These are phyloP conservation scores for Phialemoniopsis sp. DNA, from an alignment of 2,329 filamentous ascomycete genomes.

Conservation along the genomic window DNA sequence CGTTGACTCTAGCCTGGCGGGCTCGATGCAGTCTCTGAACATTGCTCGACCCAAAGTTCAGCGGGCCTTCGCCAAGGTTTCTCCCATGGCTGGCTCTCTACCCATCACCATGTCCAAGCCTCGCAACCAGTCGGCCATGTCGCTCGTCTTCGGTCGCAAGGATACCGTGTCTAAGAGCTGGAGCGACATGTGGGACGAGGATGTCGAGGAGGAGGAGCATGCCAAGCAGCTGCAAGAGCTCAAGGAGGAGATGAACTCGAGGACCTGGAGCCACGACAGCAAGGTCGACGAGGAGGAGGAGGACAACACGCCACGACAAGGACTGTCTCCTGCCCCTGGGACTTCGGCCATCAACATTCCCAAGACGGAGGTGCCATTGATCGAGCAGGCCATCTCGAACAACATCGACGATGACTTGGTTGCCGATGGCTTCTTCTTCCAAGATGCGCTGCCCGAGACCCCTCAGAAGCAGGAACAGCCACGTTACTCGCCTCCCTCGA, in stretches of 20 bases:
- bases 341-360: constrained; percentile 31
- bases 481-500: constrained; percentile 63
- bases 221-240: constrained; percentile 54
- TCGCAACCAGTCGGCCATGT: constrained; percentile 64
- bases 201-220: constrained; percentile 69
- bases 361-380: constrained; percentile 21
- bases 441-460: constrained; percentile 50
- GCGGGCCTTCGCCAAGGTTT: constrained; percentile 47
- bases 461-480: constrained; percentile 26
- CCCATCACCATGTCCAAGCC: constrained; percentile 79
- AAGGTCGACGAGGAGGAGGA: constrained; percentile 37
- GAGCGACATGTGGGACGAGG: constrained; percentile 98
- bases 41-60: constrained; percentile 42
- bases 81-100: constrained; percentile 64
- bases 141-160: constrained; percentile 74
- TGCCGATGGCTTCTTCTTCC: constrained; percentile 69
- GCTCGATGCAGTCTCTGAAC: constrained; percentile 73
- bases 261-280: constrained; percentile 77
- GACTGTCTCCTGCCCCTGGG: constrained; percentile 35
- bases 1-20: constrained; percentile 75
- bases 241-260: constrained; percentile 65
- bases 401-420: constrained; percentile 63
- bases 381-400: constrained; percentile 31
- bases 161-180: constrained; percentile 94
- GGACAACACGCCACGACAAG: constrained; percentile 37